Base-by-base conservation (phyloP, 2,329 filamentous ascomycete genomes). In the Mycosphaerella sp. region DNA sequence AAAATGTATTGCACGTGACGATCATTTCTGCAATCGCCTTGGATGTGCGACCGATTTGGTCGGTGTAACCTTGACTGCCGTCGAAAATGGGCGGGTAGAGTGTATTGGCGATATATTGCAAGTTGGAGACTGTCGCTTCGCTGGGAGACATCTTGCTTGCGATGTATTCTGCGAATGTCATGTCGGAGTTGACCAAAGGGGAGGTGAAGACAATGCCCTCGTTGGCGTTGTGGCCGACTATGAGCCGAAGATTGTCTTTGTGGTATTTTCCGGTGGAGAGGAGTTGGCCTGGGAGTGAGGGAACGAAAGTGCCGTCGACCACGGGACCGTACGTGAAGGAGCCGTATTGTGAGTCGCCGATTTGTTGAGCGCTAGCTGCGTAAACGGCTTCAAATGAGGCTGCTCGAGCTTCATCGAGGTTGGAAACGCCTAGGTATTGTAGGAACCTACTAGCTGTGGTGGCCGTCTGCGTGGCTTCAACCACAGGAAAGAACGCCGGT, bases 1-100 rank as follows among this genome's bases (percentile, higher is more conserved):
- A 79, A 59, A 73, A 69, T 12, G 77, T 73, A 57, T 78, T 78
- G 70, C 79, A 81, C 28, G 67, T 66, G 58, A 76, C 75, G 50
- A 58, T 42, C n/a, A 54, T 50, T 49, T 81, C 79, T 10, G 70
- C 62, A 35, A 70, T 63, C 9, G 75, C 62, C 1, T 73, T 66
- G 9, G 66, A 63, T 0, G 67, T 66, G 7, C 79, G 74, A 10
- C 62, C 64, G 55, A 72, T 72, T 34, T 75, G 59, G 41, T 66
- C 71, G 0, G 59, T 71, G 65, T 80, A 81, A 8, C 67, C 67
- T 36, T 61, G 67, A 13, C 64, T 68, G 40, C 40, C 40, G 17
- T 41, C 40, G 40, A 41, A 41, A 4, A 41, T 21, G 6, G 41
- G 25, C 2, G 78, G 78, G 62, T 80, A 80, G 8, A 80, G 66